Base-by-base conservation (phyloP, 1,284 basidiomycete species). In the Melampsora abietis-canadensis region DNA sequence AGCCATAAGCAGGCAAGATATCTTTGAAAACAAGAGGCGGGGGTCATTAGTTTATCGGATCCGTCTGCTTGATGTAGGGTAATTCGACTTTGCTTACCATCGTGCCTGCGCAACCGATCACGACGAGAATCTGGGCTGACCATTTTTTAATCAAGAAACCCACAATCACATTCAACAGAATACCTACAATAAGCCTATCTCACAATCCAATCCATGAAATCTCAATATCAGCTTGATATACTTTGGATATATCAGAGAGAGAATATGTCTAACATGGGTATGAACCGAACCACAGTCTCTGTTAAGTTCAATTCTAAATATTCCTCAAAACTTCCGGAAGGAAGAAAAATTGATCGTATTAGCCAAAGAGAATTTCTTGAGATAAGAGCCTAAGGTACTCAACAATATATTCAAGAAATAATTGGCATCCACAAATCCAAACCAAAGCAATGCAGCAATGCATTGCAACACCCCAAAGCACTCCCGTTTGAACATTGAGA, bases 341-440 rank as follows among this genome's bases (percentile, higher is more conserved):
- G 37, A 67, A 67, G 57, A 46, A 30, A 24, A 54, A 66, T 40
- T 12, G 5, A 12, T 2, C 37, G 37, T 1, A 40, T 40, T 10
- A 40, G 37, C 10, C 37, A 40, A 40, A 40, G 37, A 40, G 12
- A 40, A 4, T 34, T 21, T 14, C 6, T 8, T 19, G 27, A 44
- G 54, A 19, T 14, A 31, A 40, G n/a, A n/a, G n/a, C n/a, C n/a
- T 19, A 17, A 30, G 27, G 27, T 37, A 54, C 44, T 63, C 27
- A 70, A 70, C 68, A 63, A 70, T 34, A 63, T 59, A 64, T 70
- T 59, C 19, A 70, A 70, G 47, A 70, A 70, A 57, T 63, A 70
- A 61, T 70, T 70, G 30, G 62, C 60, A 47, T 54, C 51, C 8
- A 70, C 68, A 34, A 70, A 70, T 27, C 68, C 68, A 34, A 70